A percentile compares a stretch with the other conserved stretches of the same genome.
These are phyloP conservation scores for Mortierella sp. DNA, from an alignment of 371 early-diverging fungal species.

Conservation along the genomic window DNA sequence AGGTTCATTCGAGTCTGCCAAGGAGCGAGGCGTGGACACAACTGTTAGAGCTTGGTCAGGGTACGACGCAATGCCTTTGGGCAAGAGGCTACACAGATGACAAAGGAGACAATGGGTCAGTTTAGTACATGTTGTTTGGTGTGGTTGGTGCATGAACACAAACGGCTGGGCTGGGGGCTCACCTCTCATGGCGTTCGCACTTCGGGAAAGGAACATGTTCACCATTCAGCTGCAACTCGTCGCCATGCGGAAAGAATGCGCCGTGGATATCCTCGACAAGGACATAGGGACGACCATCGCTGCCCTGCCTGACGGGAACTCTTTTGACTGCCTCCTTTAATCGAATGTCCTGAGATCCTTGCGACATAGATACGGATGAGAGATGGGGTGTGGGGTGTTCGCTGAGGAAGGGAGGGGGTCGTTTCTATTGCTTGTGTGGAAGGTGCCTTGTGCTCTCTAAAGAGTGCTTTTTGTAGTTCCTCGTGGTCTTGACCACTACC, in stretches of 20 bases:
- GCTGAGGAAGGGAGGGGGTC: too few species aligned
- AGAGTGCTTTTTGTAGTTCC: neutral
- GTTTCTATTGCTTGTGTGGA: neutral
- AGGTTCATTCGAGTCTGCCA: neutral
- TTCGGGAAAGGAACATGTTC: slow-evolving; percentile 30
- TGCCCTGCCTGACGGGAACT: slow-evolving; percentile 20
- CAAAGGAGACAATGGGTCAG: neutral
- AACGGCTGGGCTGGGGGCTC: neutral
- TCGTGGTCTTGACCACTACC: too few species aligned
- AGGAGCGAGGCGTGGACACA: slow-evolving; percentile 1
- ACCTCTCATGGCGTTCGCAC: slow-evolving; percentile 23
- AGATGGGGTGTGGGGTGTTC: neutral
- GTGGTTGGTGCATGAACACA: neutral
- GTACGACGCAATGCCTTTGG: slow-evolving; percentile 23
- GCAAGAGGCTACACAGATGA: slow-evolving; percentile 8
- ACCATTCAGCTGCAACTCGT: slow-evolving; percentile 24
- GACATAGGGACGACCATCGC: slow-evolving; percentile 16
- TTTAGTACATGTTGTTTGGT: too few species aligned
- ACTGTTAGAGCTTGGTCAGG: slow-evolving; percentile 15
- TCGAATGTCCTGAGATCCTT: slow-evolving; percentile 18
- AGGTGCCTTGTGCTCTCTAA: slow-evolving; percentile 11
- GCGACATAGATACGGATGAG: slow-evolving; percentile 6
- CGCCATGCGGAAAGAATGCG: slow-evolving; percentile 19
- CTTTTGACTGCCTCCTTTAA: slow-evolving; percentile 18
- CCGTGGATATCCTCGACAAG: slow-evolving; percentile 34